phyloP scores from a whole-genome alignment of 352 stramenopile species.

The Peronosclerospora sorghi region DNA sequence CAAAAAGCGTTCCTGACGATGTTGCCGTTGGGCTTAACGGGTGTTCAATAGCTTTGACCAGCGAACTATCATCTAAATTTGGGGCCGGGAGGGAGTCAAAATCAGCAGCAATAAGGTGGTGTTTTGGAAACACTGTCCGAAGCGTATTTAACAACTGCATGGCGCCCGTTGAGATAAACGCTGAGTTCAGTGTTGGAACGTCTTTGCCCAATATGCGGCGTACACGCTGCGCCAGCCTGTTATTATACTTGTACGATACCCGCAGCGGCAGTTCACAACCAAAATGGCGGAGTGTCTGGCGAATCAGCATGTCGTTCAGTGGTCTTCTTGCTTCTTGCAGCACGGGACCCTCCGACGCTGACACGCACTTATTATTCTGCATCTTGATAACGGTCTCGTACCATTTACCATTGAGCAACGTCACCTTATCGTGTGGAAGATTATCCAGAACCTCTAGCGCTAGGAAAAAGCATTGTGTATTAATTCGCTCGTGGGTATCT shows the following conservation, averaged over 20 bases:
- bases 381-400: conserved; percentile 54
- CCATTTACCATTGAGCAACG: conserved; percentile 64
- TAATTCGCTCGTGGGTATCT: conserved; percentile 39
- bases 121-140: conserved; percentile 58
- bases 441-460: conserved; percentile 88
- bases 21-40: conserved; percentile 55
- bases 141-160: conserved; percentile 84
- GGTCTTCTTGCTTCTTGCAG: conserved; percentile 42
- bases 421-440: conserved; percentile 85
- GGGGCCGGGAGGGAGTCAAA: conserved; percentile 80
- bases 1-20: conserved; percentile 51
- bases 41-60: conserved; percentile 48
- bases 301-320: conserved; percentile 59
- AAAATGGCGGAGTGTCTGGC: conserved; percentile 59
- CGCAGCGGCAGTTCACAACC: conserved; percentile 60
- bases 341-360: conserved; percentile 2
- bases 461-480: conserved; percentile 63
- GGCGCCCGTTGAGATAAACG: conserved; percentile 82
- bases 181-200: conserved; percentile 38
- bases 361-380: neutral
- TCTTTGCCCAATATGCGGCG: conserved; percentile 40
- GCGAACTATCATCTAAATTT: conserved; percentile 36
- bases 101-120: conserved; percentile 82
- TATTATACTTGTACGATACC: conserved; percentile 52
- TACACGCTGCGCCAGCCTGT: conserved; percentile 35